Evolutionary conservation across 164 flowering plant species (phyloP).

Genomic region (Aristolochia contorta): DNA sequence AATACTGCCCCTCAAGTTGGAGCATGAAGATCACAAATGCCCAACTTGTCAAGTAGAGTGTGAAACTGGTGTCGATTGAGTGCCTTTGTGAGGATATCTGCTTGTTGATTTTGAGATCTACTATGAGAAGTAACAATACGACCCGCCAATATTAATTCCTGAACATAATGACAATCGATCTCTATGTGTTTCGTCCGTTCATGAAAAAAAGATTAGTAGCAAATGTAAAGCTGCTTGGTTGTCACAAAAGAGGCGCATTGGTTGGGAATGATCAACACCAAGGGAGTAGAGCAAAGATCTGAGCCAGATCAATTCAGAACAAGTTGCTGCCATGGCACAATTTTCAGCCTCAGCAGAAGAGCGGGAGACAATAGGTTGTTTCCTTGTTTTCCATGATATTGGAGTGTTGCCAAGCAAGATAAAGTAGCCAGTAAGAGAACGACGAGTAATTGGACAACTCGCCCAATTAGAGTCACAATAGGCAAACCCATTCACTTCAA

Average conservation of each 20-base stretch:
- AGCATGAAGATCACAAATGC: too few species aligned
- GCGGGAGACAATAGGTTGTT: neutral
- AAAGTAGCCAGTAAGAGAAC: constrained; percentile 3
- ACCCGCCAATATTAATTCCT: neutral
- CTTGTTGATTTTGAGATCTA: neutral
- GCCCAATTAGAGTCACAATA: constrained; percentile 4
- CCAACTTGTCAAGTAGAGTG: too few species aligned
- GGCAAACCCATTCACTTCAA: too few species aligned
- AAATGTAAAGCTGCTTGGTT: constrained; percentile 2
- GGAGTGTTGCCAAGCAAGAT: neutral
- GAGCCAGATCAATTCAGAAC: neutral
- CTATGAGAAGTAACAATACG: neutral
- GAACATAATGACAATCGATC: too few species aligned
- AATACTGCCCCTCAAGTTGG: too few species aligned
- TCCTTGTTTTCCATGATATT: constrained; percentile 2
- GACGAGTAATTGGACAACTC: neutral
- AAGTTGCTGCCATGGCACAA: neutral
- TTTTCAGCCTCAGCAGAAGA: constrained; percentile 4
- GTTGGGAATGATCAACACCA: neutral
- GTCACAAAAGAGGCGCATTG: neutral
- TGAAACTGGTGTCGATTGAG: neutral
- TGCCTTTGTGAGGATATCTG: neutral
- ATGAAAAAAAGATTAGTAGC: neutral
- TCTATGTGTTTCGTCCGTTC: neutral
- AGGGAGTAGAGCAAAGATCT: neutral